Conservation (phyloP, 2,329 filamentous ascomycete genomes). For the Coniochaeta sp. region DNA sequence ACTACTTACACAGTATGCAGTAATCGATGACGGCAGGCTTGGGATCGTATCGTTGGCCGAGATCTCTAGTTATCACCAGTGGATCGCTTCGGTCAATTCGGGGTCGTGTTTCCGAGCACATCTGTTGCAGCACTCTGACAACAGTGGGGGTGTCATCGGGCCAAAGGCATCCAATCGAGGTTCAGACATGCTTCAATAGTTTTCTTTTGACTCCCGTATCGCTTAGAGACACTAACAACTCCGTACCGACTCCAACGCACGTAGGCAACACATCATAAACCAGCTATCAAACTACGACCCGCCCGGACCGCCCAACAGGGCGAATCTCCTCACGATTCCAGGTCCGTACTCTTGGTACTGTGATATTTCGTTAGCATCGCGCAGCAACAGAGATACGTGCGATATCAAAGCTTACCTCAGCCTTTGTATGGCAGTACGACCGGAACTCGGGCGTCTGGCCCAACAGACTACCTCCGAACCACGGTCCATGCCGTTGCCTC, state of each 20-base stretch:
- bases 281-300: slow-evolving; percentile 47
- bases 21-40: neutral
- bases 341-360: slow-evolving; percentile 94
- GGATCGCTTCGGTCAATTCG: neutral
- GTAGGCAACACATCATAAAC: neutral
- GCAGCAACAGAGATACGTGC: neutral
- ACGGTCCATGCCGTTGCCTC: slow-evolving; percentile 92
- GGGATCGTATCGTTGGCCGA: neutral
- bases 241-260: neutral
- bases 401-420: slow-evolving; percentile 42
- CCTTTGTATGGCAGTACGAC: slow-evolving; percentile 96
- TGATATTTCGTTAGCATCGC: slow-evolving; percentile 27
- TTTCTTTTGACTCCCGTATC: neutral
- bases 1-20: no score
- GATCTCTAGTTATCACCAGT: neutral
- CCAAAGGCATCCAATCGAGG: neutral
- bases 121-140: neutral
- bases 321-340: slow-evolving; percentile 91
- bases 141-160: neutral
- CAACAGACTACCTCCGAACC: slow-evolving; percentile 95
- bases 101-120: neutral
- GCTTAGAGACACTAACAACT: neutral
- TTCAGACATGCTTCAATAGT: neutral
- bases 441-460: slow-evolving; percentile 97
- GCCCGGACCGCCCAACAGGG: slow-evolving; percentile 84